Conservation (phyloP, 2,329 filamentous ascomycete species). For the Arthrobotrys entomopaga region DNA sequence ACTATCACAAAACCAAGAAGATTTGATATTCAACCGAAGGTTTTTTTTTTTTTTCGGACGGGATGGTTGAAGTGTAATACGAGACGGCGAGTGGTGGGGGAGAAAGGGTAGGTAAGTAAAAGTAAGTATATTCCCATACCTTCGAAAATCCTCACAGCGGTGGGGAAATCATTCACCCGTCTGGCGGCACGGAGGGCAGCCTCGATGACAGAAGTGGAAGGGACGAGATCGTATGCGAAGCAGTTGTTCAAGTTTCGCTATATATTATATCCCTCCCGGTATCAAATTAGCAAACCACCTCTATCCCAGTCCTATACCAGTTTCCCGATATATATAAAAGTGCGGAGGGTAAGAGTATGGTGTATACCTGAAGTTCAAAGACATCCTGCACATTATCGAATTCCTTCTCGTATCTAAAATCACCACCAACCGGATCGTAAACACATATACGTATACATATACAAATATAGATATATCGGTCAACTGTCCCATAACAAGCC, state of each 20-base stretch:
- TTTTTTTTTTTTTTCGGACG: too few species aligned
- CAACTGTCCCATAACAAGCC: conserved; percentile 5
- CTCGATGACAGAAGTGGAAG: conserved; percentile 87
- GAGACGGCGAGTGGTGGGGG: too few species aligned
- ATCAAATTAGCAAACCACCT: too few species aligned
- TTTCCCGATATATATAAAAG: conserved; percentile 54
- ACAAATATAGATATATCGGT: conserved; percentile 24
- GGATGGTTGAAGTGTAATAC: too few species aligned
- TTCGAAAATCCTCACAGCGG: conserved; percentile 97
- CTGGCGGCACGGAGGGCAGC: conserved; percentile 93
- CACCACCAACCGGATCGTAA: too few species aligned
- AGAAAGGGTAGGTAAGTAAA: too few species aligned
- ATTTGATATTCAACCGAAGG: too few species aligned
- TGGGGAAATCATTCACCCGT: conserved; percentile 98
- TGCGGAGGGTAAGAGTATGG: conserved; percentile 40
- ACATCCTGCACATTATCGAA: conserved; percentile 97
- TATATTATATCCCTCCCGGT: neutral
- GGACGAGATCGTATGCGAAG: conserved; percentile 99
- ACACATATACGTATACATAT: too few species aligned
- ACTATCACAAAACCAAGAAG: too few species aligned
- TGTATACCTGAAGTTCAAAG: conserved; percentile 96
- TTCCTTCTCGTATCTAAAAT: conserved; percentile 93
- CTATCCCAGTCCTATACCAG: too few species aligned
- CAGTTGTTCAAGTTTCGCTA: conserved; percentile 98
- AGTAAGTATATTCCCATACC: too few species aligned